Base-by-base conservation (phyloP, 1,139 yeast species). In the Pichia cactophila region DNA sequence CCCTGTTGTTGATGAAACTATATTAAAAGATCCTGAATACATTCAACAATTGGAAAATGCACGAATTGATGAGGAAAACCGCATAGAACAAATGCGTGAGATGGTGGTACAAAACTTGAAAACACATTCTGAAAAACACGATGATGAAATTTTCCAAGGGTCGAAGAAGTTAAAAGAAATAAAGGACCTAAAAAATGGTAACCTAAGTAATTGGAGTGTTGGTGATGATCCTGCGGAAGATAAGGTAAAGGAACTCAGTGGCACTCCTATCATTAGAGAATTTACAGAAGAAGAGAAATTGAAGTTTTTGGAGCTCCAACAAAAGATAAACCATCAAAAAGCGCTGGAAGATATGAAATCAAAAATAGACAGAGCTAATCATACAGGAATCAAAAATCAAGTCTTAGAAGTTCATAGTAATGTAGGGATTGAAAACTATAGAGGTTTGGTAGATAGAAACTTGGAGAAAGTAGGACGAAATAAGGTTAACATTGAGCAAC, bases 21-120 rank as follows among this genome's bases (percentile, higher is more conserved):
- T 55, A 2, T 37, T 53, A 4, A 55, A 54, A n/a, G 56, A 56
- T 41, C 60, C 60, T 2, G 61, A 58, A 44, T 60, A 59, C 44
- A 54, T 53, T 16, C 56, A 53, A 16, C 55, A 54, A 41, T 37
- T 60, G n/a, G 54, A 52, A 5, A 40, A 51, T 20, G 55, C 52
- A 26, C 40, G 44, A 23, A 40, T 45, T 20, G 49, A 50, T 16
- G 53, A 50, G 29, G 49, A 33, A 51, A 53, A 45, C 28, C 48
- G 48, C 50, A 45, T 36, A 10, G 38, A 43, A 28, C 42, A 47
- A n/a, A 50, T 58, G 45, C 38, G 52, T 3, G 29, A 47, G 5
- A 12, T 51, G 5, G 61, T 59, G 8, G 37, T 50, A 4, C 50
- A 52, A 4, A 56, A 55, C 17, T 33, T 57, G 12, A 49, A 48